Base-by-base conservation (phyloP, 202 grass and related monocot genomes). In the Dendrocalamus latiflorus region DNA sequence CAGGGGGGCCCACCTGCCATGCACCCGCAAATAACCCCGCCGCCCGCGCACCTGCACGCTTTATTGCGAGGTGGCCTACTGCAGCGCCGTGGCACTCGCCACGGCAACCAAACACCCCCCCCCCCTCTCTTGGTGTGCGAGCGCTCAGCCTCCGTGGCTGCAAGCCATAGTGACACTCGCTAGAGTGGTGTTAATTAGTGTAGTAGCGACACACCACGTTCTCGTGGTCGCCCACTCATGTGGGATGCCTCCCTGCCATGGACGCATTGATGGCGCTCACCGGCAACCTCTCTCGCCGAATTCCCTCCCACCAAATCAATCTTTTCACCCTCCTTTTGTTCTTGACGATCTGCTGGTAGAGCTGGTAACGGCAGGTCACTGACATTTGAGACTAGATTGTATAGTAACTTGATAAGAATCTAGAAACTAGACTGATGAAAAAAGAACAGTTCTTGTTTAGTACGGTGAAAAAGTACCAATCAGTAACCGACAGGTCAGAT, bases 201-300 rank as follows among this genome's bases (percentile, higher is more conserved):
- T 33, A 41, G 41, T 70, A 12, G 88, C 68, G 83, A 90, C 88
- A 90, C 51, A 30, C 83, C 88, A 90, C 62, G 88, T 90, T 86
- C 84, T 61, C 74, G 10, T 60, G 44, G 39, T 6, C 41, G 55
- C 56, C 42, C 77, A 37, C 55, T 25, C 65, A 56, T 60, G 77
- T 81, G 84, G 69, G 37, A 6, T 44, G 76, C 75, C 12, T 24
- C 75, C 34, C 69, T 47, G 68, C 61, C 81, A 54, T 58, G 72
- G 36, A 64, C 21, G 74, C 88, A 90, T 90, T 90, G 14, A 90
- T 86, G 66, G 49, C 15, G 59, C 75, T 68, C 68, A 84, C 76
- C 76, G 55, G 70, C 73, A 79, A 17, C 36, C 72, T 50, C 5
- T 1, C 25, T 18, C 24, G 72, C 33, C 77, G 2, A 34, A 1